A percentile compares a stretch with the other conserved stretches of the same genome.
These are phyloP conservation scores for Cytospora mali DNA, from an alignment of 2,329 filamentous ascomycete species.

Conservation along the genomic window DNA sequence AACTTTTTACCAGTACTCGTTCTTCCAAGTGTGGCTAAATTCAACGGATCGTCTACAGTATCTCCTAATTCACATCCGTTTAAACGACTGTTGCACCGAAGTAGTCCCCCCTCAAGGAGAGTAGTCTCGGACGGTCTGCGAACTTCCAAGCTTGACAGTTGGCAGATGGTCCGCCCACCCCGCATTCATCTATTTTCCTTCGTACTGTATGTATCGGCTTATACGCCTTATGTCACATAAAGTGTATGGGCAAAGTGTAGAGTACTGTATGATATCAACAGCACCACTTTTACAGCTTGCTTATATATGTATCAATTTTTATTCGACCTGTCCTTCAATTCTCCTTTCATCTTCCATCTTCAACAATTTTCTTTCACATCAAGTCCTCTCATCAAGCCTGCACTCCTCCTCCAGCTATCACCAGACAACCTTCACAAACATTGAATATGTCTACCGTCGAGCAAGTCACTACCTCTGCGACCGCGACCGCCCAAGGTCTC, in stretches of 20 bases:
- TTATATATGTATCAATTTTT: not conserved
- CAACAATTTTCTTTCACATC: no score
- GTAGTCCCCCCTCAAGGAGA: not conserved
- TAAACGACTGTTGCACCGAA: not conserved
- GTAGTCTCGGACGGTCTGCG: not conserved
- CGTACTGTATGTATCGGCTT: constrained; percentile 1
- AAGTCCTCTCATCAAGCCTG: not conserved
- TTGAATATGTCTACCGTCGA: constrained; percentile 11
- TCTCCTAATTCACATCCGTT: not conserved
- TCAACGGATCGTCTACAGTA: not conserved
- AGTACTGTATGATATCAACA: constrained; percentile 22
- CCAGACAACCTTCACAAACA: not conserved
- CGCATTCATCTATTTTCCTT: constrained; percentile 3
- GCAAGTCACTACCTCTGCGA: constrained; percentile 7
- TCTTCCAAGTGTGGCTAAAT: not conserved
- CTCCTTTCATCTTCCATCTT: not conserved
- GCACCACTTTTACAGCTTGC: constrained; percentile 13
- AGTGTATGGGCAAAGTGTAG: constrained; percentile 4
- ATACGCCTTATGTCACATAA: not conserved
- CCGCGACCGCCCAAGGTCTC: constrained; percentile 7
- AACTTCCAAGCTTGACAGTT: constrained; percentile 6
- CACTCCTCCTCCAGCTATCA: not conserved
- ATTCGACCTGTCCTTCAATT: not conserved
- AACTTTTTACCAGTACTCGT: no score
- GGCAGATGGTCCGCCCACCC: constrained; percentile 11